A percentile compares a stretch with the other conserved stretches of the same genome.
Conservation (phyloP, 176 grass and related monocot genomes). For the Typha latifolia region DNA sequence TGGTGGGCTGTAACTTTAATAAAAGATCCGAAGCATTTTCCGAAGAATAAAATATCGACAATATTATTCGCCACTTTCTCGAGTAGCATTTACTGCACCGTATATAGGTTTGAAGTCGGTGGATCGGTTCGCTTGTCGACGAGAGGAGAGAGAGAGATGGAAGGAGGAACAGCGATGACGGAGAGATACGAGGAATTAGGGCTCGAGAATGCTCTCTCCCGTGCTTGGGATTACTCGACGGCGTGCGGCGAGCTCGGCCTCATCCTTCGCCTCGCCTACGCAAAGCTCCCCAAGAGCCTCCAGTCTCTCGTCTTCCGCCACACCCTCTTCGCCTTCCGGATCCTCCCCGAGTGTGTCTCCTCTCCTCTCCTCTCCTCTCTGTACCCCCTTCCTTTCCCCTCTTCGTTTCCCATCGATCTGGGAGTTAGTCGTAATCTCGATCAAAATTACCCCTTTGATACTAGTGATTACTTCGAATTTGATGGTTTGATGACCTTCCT, state of each 20-base stretch:
- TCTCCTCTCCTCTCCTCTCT: background rate
- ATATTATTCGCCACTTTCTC: no score
- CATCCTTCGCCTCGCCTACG: constrained; percentile 50
- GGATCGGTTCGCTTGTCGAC: no score
- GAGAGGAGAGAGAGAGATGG: background rate
- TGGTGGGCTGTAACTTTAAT: no score
- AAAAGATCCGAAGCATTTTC: no score
- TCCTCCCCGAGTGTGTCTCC: constrained; percentile 56
- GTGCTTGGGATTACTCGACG: constrained; percentile 56
- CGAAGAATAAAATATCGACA: no score
- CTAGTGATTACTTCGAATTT: no score
- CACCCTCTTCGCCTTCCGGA: constrained; percentile 56
- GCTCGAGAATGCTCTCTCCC: constrained; percentile 40
- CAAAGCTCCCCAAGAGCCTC: constrained; percentile 42
- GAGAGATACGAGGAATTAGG: constrained; percentile 46
- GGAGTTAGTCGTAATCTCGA: no score
- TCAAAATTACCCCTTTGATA: no score
- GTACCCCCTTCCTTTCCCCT: constrained; percentile 2
- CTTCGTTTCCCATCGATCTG: background rate
- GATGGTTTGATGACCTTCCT: no score
- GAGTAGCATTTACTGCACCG: no score
- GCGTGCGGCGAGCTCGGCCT: constrained; percentile 66
- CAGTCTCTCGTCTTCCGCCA: constrained; percentile 49
- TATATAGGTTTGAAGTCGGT: no score
- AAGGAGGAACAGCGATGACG: constrained; percentile 22